Base-by-base conservation (phyloP, 108 stramenopile genomes). In the Ochromonas danica region DNA sequence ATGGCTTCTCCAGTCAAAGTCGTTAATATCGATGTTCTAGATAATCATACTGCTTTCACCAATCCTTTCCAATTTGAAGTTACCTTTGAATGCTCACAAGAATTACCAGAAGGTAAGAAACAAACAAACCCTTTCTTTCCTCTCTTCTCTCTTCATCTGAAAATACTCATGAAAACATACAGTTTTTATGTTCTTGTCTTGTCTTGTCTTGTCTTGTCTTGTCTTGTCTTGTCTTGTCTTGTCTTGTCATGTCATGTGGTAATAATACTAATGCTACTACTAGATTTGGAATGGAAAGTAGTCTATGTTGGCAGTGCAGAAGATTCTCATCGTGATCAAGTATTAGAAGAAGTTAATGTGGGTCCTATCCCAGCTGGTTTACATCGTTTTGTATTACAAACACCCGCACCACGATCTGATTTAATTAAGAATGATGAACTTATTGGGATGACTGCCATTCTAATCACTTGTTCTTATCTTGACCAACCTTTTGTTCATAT, bases 11-110 rank as follows among this genome's bases (percentile, higher is more conserved):
- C 41, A 0, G 88, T 89, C 27, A 88, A 85, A 70, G 81, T 89
- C 41, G 82, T 82, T 0, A 83, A 87, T 43, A 84, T 89, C 22
- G 39, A 93, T 93, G 96, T 96, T 61, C 86, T 96, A 72, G 94
- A 96, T 88, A 99, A 99, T 85, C 98, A 96, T 30, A 89, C 93
- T 31, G 77, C 79, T 42, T 96, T 96, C 82, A 80, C 81, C n/a
- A 93, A 90, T 79, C 94, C 95, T 1, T 95, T 99, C 83, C 91
- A 94, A 84, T 99, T 99, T 82, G 96, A 99, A 87, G 94, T 99
- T 61, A 98, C 96, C 6, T 98, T 99, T 83, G 98, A 99, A 85
- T 97, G 96, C 82, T 82, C 94, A 22, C 91, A 92, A 87, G 92
- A 91, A 80, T 82, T 96, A 2, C 87, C 85, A 33, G 87, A 87